Base-by-base conservation (phyloP, 768 basidiomycete species). In the Xerocomellus chrysenteron region DNA sequence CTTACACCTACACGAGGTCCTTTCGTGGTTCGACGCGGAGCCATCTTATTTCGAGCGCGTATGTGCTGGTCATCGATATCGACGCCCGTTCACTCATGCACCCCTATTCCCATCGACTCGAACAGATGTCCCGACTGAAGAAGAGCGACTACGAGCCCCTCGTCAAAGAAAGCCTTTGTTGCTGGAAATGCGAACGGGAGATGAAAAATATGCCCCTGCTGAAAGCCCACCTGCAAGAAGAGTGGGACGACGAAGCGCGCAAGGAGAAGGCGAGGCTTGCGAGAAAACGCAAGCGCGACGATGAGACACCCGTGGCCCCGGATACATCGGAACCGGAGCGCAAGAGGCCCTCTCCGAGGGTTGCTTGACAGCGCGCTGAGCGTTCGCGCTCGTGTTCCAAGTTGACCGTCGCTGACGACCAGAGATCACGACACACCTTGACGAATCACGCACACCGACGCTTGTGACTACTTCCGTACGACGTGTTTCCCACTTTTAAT, bases 11-110 rank as follows among this genome's bases (percentile, higher is more conserved):
- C 78, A 84, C 49, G 84, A 92, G 11, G 87, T 96, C n/a, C 74
- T 90, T 43, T 78, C 81, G 2, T 94, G 92, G 92, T 87, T 91
- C 57, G 88, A 88, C 30, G 82, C 82, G 14, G 82, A 80, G 17
- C 75, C 80, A 2, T 79, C 81, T 0, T 86, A 78, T 65, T 86
- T 76, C 63, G 65, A 71, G 17, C 72, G 71, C 37, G 86, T 87
- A 61, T 54, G 82, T 75, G 13, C 17, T 52, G 13, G 9, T 32
- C 52, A 19, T 39, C 39, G 24, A 19, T 14, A 4, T 40, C 21
- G 45, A 40, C 24, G 13, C 37, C 52, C 45, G 41, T 37, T 43
- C 39, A 26, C 39, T 44, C 14, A 43, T 46, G 24, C 14, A 33
- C 21, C 21, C 59, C 33, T 63, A 32, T 49, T 43, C 36, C 7